Evolutionary conservation across 805 yeast genomes (phyloP).

Genomic region (Sugiyamaella smithiae): DNA sequence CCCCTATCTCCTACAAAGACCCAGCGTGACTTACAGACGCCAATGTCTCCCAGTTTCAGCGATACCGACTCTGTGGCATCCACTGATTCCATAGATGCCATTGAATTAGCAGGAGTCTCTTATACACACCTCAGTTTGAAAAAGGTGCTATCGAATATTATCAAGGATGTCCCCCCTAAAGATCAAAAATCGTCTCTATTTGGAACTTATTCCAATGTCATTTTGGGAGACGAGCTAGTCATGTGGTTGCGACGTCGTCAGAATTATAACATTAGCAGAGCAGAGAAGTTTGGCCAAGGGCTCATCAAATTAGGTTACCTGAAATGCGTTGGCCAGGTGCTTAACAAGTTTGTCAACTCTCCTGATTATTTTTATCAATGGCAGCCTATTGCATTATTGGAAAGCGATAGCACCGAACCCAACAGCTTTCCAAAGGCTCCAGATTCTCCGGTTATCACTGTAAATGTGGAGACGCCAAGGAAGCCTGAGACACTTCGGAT

Average conservation of each 20-base stretch:
- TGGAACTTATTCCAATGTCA: conserved; percentile 61
- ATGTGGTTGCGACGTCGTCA: conserved; percentile 55
- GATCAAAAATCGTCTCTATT: conserved; percentile 64
- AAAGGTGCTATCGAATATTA: conserved; percentile 42
- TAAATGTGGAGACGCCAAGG: background rate
- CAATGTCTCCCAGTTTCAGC: background rate
- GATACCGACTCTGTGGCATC: background rate
- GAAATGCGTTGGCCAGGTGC: conserved; percentile 58
- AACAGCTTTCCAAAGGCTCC: background rate
- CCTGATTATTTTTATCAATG: conserved; percentile 73
- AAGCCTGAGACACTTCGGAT: conserved; percentile 2
- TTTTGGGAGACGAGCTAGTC: conserved; percentile 59
- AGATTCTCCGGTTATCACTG: background rate
- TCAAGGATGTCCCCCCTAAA: conserved; percentile 47
- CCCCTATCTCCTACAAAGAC: conserved; percentile 2
- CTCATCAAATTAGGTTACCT: conserved; percentile 60
- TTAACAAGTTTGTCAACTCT: conserved; percentile 59
- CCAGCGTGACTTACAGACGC: background rate
- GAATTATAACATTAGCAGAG: conserved; percentile 52
- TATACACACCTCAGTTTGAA: conserved; percentile 39
- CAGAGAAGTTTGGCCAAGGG: conserved; percentile 76
- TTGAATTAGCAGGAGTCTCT: conserved; percentile 31
- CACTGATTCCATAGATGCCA: background rate
- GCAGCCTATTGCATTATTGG: conserved; percentile 49
- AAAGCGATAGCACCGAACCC: background rate